phyloP scores from a whole-genome alignment of 768 basidiomycete genomes.

The Tylopilus rubrobrunneus region DNA sequence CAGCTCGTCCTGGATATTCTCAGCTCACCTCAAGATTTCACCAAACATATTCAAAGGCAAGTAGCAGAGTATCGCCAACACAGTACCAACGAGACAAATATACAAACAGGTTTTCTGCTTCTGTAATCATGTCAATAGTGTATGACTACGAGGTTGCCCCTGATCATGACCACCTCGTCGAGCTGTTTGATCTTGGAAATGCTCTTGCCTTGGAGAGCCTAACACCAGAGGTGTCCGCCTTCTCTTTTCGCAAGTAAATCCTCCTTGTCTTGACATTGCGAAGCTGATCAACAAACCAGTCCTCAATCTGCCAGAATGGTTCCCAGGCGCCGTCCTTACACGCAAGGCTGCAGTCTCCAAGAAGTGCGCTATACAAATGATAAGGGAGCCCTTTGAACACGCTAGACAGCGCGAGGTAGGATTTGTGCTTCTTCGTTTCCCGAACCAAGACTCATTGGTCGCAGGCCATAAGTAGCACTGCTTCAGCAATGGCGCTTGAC shows the following conservation, averaged over 20 bases:
- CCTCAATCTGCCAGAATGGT: slow-evolving; percentile 22
- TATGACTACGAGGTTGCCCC: slow-evolving; percentile 37
- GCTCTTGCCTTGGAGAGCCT: slow-evolving; percentile 9
- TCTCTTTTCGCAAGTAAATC: slow-evolving; percentile 18
- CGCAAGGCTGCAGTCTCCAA: slow-evolving; percentile 12
- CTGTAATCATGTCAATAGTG: slow-evolving; percentile 37
- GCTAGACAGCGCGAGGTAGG: slow-evolving; percentile 12
- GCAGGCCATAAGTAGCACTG: slow-evolving; percentile 12
- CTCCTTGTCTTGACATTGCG: too few species aligned
- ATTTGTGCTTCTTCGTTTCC: background rate
- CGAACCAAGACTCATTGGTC: background rate
- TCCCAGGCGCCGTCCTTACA: slow-evolving; percentile 27
- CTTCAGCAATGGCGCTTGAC: slow-evolving; percentile 12
- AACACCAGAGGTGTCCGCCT: slow-evolving; percentile 17
- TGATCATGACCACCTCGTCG: slow-evolving; percentile 35
- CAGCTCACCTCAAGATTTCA: background rate
- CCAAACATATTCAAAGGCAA: slow-evolving; percentile 9
- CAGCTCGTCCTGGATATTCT: slow-evolving; percentile 19
- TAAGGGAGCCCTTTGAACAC: slow-evolving; percentile 15
- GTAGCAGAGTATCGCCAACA: background rate
- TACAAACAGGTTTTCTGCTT: slow-evolving; percentile 28
- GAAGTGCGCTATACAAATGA: slow-evolving; percentile 7
- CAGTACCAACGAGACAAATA: background rate
- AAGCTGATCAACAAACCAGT: slow-evolving; percentile 7
- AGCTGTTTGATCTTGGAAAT: slow-evolving; percentile 34